Percentiles rank a stretch among this genome's conserved stretches.
These are phyloP conservation scores for Ophiocordyceps polyrhachis-furcata DNA, from an alignment of 2,329 filamentous ascomycete genomes.

Conservation along the genomic window DNA sequence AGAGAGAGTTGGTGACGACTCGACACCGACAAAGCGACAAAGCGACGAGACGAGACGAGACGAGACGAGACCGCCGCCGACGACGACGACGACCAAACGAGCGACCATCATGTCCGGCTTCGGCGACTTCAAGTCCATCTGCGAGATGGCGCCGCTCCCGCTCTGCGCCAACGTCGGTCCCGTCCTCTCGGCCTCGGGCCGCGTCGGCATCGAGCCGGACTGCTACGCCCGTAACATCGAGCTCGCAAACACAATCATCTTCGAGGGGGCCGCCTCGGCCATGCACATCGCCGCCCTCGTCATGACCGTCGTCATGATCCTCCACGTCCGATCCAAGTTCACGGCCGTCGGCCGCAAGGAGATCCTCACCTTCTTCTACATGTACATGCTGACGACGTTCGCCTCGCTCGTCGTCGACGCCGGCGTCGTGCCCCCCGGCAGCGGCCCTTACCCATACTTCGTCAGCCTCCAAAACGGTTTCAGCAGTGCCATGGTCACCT, in stretches of 20 bases:
- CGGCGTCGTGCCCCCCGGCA: conserved; percentile 74
- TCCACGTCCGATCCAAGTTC: conserved; percentile 94
- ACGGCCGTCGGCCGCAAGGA: conserved; percentile 72
- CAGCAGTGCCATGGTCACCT: conserved; percentile 69
- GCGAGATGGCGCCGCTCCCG: conserved; percentile 67
- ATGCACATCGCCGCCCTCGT: conserved; percentile 79
- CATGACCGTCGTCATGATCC: conserved; percentile 95
- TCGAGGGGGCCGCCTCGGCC: conserved; percentile 76
- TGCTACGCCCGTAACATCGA: conserved; percentile 95
- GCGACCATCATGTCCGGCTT: conserved; percentile 50
- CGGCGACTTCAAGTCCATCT: conserved; percentile 78
- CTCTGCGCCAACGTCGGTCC: conserved; percentile 74
- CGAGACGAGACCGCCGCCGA: neutral
- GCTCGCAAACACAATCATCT: conserved; percentile 95
- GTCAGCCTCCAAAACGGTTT: conserved; percentile 74
- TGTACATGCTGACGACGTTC: conserved; percentile 82
- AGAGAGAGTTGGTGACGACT: too few relatives aligned
- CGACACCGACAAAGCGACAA: too few relatives aligned
- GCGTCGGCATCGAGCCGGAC: conserved; percentile 64
- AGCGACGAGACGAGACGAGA: neutral
- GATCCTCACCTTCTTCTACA: conserved; percentile 85
- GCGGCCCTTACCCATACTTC: conserved; percentile 73
- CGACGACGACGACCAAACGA: neutral
- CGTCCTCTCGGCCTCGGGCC: conserved; percentile 45
- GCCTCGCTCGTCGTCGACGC: conserved; percentile 81